phyloP scores from a whole-genome alignment of 768 basidiomycete genomes.

The Rickenella mellea region DNA sequence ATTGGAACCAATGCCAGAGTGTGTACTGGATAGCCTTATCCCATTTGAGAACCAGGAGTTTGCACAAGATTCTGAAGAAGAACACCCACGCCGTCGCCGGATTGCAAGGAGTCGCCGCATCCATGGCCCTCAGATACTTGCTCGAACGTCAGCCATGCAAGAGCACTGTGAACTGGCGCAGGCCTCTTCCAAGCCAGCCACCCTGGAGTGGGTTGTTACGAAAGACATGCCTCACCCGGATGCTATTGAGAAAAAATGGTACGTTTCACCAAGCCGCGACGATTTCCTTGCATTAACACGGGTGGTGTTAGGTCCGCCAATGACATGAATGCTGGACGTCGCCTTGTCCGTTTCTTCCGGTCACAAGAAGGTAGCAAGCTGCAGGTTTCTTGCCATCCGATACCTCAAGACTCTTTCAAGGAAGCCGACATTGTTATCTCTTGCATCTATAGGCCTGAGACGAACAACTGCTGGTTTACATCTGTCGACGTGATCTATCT shows the following conservation, averaged over 20 bases:
- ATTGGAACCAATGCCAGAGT: too few relatives aligned
- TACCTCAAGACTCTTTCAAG: constrained; percentile 64
- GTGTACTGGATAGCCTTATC: too few relatives aligned
- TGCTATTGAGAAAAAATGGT: neutral
- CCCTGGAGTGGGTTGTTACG: neutral
- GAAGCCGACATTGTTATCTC: constrained; percentile 80
- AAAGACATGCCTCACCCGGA: neutral
- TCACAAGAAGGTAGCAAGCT: constrained; percentile 69
- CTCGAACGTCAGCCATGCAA: too few relatives aligned
- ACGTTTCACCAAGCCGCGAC: too few relatives aligned
- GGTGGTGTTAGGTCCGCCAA: constrained; percentile 16
- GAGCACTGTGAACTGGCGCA: neutral
- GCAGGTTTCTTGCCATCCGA: constrained; percentile 68
- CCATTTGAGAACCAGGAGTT: too few relatives aligned
- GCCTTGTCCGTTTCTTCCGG: constrained; percentile 81
- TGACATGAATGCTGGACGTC: constrained; percentile 61
- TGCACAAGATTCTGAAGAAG: too few relatives aligned
- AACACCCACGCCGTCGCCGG: too few relatives aligned
- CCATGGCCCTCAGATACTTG: neutral
- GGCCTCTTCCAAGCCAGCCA: neutral
- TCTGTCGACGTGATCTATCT: constrained; percentile 95
- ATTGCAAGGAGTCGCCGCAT: too few relatives aligned
- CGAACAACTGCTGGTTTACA: constrained; percentile 76
- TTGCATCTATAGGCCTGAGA: constrained; percentile 83
- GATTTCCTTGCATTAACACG: neutral